Evolutionary conservation across 495 filamentous ascomycete species (phyloP).

Genomic region (Aspergillus baeticus): DNA sequence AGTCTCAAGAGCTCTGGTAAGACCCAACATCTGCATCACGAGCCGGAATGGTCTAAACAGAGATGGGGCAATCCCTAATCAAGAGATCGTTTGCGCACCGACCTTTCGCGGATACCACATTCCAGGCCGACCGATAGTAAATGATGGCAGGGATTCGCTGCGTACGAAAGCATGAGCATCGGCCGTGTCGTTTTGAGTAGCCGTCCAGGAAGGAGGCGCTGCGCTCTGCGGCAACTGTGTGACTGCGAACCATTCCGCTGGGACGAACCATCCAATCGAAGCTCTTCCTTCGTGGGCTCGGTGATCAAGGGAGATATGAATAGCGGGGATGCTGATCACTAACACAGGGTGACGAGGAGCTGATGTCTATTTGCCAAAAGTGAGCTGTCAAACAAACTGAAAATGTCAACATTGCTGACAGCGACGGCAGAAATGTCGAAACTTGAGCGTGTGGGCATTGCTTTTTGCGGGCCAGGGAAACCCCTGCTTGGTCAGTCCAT

Average conservation of each 20-base stretch:
- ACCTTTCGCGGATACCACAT: no score
- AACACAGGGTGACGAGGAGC: background rate
- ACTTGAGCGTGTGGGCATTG: background rate
- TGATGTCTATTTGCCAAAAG: background rate
- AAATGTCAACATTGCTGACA: background rate
- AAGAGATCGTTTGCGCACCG: no score
- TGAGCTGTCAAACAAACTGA: background rate
- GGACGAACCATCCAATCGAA: slow-evolving; percentile 11
- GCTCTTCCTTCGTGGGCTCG: background rate
- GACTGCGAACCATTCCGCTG: slow-evolving; percentile 16
- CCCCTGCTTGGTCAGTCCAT: background rate
- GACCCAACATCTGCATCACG: background rate
- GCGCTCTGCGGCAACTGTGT: slow-evolving; percentile 6
- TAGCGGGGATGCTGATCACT: background rate
- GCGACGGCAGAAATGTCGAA: background rate
- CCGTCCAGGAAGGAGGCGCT: background rate
- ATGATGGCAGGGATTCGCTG: background rate
- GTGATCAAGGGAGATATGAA: background rate
- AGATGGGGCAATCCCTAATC: no score
- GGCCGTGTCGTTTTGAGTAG: background rate
- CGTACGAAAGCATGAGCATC: background rate
- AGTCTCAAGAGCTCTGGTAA: background rate
- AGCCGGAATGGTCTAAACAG: background rate
- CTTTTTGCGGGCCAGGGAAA: background rate
- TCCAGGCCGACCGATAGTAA: no score